Conservation (phyloP, 1,284 basidiomycete genomes). For the Sparassis latifolia region DNA sequence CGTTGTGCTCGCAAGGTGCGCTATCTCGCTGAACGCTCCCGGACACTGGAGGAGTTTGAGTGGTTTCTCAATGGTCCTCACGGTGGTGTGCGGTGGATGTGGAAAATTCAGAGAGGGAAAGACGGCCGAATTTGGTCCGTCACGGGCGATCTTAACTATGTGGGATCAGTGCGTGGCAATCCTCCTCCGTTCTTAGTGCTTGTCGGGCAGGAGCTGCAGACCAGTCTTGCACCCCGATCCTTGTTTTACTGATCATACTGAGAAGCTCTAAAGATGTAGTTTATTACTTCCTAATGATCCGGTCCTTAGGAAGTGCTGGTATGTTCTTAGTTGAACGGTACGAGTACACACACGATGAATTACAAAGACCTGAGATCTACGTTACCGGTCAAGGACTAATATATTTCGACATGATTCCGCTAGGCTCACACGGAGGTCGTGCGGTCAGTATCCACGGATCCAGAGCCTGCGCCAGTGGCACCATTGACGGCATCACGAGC, state of each 20-base stretch:
- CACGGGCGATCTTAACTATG: slow-evolving; percentile 1
- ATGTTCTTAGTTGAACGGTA: too few species aligned
- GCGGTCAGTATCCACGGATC: too few species aligned
- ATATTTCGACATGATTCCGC: too few species aligned
- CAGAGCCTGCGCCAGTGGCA: neutral
- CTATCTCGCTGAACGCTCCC: slow-evolving; percentile 7
- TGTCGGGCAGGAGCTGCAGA: slow-evolving; percentile 6
- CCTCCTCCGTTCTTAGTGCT: neutral
- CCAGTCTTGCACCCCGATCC: neutral
- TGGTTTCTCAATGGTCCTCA: slow-evolving; percentile 8
- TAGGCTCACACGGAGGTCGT: too few species aligned
- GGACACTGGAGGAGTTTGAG: slow-evolving; percentile 13
- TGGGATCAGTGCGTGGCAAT: neutral
- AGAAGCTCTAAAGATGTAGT: too few species aligned
- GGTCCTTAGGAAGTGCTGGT: too few species aligned
- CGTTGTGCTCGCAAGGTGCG: slow-evolving; percentile 3
- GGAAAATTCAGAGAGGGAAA: slow-evolving; percentile 3
- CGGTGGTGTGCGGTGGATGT: slow-evolving; percentile 2
- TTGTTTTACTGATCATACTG: neutral
- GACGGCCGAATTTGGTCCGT: neutral
- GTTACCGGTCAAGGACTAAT: too few species aligned
- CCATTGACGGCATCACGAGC: slow-evolving; percentile 19
- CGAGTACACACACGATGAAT: too few species aligned
- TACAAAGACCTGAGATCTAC: too few species aligned
- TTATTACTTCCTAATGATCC: too few species aligned